Percentiles rank a stretch among this genome's conserved stretches.
phyloP scores from a whole-genome alignment of 1,284 basidiomycete genomes.

The Agaricales sp. region DNA sequence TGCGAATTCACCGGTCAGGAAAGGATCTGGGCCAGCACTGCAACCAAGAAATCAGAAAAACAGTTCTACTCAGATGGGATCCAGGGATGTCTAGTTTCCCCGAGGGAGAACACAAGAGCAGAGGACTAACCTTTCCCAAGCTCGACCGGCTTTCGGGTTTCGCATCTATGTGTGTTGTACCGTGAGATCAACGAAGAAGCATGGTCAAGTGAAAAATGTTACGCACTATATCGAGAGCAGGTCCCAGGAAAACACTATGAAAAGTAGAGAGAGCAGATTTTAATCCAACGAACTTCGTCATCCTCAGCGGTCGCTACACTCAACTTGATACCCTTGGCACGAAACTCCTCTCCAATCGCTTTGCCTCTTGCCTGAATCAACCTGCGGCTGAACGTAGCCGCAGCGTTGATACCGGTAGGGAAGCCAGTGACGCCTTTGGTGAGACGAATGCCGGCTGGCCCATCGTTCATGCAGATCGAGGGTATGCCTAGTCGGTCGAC shows the following conservation, averaged over 20 bases:
- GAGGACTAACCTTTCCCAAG: slow-evolving; percentile 37
- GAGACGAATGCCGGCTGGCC: slow-evolving; percentile 41
- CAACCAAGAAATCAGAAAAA: slow-evolving; percentile 28
- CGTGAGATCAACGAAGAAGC: background rate
- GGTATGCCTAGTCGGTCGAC: slow-evolving; percentile 25
- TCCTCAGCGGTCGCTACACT: slow-evolving; percentile 9
- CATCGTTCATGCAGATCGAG: slow-evolving; percentile 42
- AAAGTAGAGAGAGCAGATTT: background rate
- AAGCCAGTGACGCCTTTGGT: slow-evolving; percentile 43
- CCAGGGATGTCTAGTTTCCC: too few relatives aligned
- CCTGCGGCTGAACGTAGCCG: slow-evolving; percentile 41
- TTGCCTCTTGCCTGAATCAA: slow-evolving; percentile 51
- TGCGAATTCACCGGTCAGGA: slow-evolving; percentile 53
- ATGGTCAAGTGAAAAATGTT: slow-evolving; percentile 9
- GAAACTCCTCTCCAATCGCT: slow-evolving; percentile 66
- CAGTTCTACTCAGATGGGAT: too few relatives aligned
- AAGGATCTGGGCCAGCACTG: slow-evolving; percentile 41
- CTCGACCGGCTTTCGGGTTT: slow-evolving; percentile 50
- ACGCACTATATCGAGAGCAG: slow-evolving; percentile 46
- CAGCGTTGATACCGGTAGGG: slow-evolving; percentile 43
- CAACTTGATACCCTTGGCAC: slow-evolving; percentile 63
- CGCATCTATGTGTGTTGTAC: slow-evolving; percentile 24
- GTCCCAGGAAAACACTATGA: slow-evolving; percentile 40
- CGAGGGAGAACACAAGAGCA: slow-evolving; percentile 2
- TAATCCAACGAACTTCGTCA: background rate